phyloP scores from a whole-genome alignment of 2,329 filamentous ascomycete genomes.

The Ophiostoma quercus region DNA sequence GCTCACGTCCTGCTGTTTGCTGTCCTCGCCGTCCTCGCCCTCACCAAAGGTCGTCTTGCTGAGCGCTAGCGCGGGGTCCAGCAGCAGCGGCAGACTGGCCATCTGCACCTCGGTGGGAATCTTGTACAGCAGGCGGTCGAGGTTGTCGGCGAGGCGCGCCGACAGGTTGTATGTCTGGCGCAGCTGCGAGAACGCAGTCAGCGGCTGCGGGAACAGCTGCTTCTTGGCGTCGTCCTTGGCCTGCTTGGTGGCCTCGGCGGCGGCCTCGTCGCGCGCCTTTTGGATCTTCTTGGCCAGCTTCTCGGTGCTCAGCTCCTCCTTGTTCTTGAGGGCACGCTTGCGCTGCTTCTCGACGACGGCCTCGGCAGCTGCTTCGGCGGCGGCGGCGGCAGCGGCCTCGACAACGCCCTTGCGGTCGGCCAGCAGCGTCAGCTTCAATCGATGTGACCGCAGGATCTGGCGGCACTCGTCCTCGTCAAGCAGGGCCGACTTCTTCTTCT shows the following conservation, averaged over 20 bases:
- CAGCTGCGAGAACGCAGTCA: slow-evolving; percentile 71
- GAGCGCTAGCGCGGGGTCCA: slow-evolving; percentile 53
- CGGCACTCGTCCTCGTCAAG: slow-evolving; percentile 68
- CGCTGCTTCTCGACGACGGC: slow-evolving; percentile 12
- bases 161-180: slow-evolving; percentile 68
- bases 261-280: slow-evolving; percentile 42
- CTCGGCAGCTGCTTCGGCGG: slow-evolving; percentile 16
- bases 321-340: slow-evolving; percentile 8
- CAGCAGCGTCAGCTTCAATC: slow-evolving; percentile 78
- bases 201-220: slow-evolving; percentile 70
- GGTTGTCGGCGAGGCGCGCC: slow-evolving; percentile 66
- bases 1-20: slow-evolving; percentile 30
- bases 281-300: slow-evolving; percentile 44
- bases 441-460: slow-evolving; percentile 69
- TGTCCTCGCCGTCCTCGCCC: slow-evolving; percentile 26
- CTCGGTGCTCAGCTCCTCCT: slow-evolving; percentile 37
- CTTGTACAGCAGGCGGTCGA: slow-evolving; percentile 76
- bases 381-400: slow-evolving; percentile 32
- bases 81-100: slow-evolving; percentile 72
- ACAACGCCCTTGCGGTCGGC: slow-evolving; percentile 49
- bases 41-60: slow-evolving; percentile 30
- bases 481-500: slow-evolving; percentile 32
- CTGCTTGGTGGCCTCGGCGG: slow-evolving; percentile 39
- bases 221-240: slow-evolving; percentile 49
- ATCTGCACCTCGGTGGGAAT: slow-evolving; percentile 93